Evolutionary conservation across 345 rosid species (phyloP).

Genomic region (Moricandia moricandioides): DNA sequence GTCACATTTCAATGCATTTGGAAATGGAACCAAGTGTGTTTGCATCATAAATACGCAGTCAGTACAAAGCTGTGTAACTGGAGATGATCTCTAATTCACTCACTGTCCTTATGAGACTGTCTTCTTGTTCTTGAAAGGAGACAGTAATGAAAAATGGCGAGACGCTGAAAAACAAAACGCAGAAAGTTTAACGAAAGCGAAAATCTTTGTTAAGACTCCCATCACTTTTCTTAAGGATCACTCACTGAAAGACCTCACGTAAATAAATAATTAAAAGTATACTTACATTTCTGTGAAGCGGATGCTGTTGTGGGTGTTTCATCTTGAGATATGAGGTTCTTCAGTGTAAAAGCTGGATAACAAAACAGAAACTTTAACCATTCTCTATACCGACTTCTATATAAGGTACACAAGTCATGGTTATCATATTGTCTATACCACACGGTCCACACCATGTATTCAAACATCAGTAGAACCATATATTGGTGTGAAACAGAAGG

Average conservation of each 20-base stretch:
- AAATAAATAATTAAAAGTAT: background rate
- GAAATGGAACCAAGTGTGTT: background rate
- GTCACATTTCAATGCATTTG: background rate
- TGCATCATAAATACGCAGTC: slow-evolving; percentile 1
- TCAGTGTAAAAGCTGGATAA: slow-evolving; percentile 70
- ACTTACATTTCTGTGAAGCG: slow-evolving; percentile 70
- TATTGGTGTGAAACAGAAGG: background rate
- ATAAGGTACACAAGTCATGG: background rate
- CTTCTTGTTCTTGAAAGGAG: slow-evolving; percentile 83
- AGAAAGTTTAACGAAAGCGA: background rate
- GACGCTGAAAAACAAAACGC: slow-evolving; percentile 54
- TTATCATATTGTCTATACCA: background rate
- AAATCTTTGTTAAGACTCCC: background rate
- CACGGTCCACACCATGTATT: background rate
- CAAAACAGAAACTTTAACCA: slow-evolving; percentile 18
- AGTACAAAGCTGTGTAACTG: slow-evolving; percentile 25
- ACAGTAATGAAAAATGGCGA: slow-evolving; percentile 68
- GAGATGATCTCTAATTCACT: slow-evolving; percentile 20
- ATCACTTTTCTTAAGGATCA: background rate
- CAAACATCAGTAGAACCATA: background rate
- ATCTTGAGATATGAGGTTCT: slow-evolving; percentile 81
- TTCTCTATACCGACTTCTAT: background rate
- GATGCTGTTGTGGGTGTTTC: slow-evolving; percentile 57
- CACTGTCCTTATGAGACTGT: background rate
- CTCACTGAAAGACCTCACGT: background rate